phyloP scores from a whole-genome alignment of 371 early-diverging fungal genomes.

The Apophysomyces elegans region DNA sequence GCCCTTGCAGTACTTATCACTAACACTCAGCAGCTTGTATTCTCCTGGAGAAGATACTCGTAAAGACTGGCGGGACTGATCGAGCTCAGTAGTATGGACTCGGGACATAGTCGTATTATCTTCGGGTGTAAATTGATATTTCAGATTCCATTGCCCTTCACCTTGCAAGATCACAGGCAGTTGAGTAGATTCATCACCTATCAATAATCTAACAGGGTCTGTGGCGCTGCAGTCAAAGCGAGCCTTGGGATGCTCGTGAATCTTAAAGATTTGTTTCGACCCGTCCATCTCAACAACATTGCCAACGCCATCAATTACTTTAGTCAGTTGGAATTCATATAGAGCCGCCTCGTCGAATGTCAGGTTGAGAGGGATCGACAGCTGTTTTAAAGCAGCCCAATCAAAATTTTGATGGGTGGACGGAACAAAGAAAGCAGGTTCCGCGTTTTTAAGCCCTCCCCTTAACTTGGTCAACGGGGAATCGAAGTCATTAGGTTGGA shows the following conservation, averaged over 20 bases:
- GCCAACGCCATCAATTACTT: constrained; percentile 49
- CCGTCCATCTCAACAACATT: constrained; percentile 34
- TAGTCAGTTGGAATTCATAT: constrained; percentile 31
- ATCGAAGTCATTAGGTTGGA: constrained; percentile 44
- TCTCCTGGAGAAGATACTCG: constrained; percentile 39
- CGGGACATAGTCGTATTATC: neutral
- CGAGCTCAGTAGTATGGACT: neutral
- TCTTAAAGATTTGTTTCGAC: constrained; percentile 22
- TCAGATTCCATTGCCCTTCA: constrained; percentile 36
- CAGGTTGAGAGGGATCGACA: constrained; percentile 34
- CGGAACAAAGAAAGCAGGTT: constrained; percentile 31
- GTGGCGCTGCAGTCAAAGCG: constrained; percentile 42
- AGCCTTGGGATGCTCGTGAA: constrained; percentile 41
- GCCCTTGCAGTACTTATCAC: constrained; percentile 45
- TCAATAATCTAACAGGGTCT: constrained; percentile 40
- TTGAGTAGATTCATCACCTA: constrained; percentile 30
- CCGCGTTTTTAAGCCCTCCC: constrained; percentile 23
- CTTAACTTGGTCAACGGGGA: constrained; percentile 35
- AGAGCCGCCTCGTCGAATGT: constrained; percentile 33
- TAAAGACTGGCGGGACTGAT: constrained; percentile 17
- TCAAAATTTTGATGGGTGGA: constrained; percentile 20
- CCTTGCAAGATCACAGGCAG: constrained; percentile 43
- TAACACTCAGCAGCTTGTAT: constrained; percentile 38
- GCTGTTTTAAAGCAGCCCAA: constrained; percentile 44
- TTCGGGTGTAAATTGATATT: constrained; percentile 24